Percentiles rank a stretch among this genome's conserved stretches.
phyloP scores from a whole-genome alignment of 805 yeast species.

The Monosporozyma yasuniensis region DNA sequence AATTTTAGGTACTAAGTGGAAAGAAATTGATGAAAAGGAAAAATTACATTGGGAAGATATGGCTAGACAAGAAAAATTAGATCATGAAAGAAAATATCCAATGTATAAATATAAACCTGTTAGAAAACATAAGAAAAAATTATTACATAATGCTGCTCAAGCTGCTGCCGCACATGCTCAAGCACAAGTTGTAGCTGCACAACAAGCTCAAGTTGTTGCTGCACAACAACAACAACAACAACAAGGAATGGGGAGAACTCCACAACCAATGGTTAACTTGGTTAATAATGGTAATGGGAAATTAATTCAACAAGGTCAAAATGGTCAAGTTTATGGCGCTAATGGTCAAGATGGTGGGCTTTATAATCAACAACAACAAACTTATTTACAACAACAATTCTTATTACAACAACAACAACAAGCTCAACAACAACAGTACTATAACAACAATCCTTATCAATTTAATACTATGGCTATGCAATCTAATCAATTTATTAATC shows the following conservation, averaged over 20 bases:
- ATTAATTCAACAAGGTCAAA: background rate
- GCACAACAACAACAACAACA: too few species aligned
- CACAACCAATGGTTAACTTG: background rate
- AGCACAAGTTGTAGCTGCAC: background rate
- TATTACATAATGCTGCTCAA: background rate
- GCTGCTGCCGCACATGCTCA: background rate
- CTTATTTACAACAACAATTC: slow-evolving; percentile 6
- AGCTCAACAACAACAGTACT: slow-evolving; percentile 7
- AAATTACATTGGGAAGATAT: slow-evolving; percentile 71
- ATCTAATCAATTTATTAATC: background rate
- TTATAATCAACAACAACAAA: slow-evolving; percentile 7
- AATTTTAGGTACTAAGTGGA: slow-evolving; percentile 43
- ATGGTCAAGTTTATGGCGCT: too few species aligned
- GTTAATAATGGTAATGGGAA: background rate
- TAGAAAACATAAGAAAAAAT: slow-evolving; percentile 6
- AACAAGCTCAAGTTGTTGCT: background rate
- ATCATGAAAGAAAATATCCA: slow-evolving; percentile 78
- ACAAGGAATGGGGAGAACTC: too few species aligned
- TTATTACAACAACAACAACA: slow-evolving; percentile 1
- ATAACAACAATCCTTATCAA: slow-evolving; percentile 8
- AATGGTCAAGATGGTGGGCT: too few species aligned
- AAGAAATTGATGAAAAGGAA: slow-evolving; percentile 40
- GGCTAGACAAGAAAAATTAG: slow-evolving; percentile 75
- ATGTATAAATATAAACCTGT: slow-evolving; percentile 74
- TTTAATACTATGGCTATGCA: background rate